Percentiles rank a stretch among this genome's conserved stretches.
phyloP scores from a whole-genome alignment of 2,329 filamentous ascomycete genomes.

The Xylaria sp. region DNA sequence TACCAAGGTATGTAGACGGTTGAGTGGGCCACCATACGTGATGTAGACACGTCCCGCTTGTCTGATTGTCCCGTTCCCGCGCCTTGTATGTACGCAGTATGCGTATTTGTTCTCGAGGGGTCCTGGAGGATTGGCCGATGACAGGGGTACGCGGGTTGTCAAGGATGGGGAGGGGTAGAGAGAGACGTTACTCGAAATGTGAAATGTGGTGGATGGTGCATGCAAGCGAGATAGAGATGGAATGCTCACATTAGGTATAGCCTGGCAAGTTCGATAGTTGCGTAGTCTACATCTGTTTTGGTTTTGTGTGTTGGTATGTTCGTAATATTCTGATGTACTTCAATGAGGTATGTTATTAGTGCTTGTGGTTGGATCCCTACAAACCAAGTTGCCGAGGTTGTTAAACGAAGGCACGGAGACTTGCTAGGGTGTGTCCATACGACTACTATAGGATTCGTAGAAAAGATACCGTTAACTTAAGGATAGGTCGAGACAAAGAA shows the following conservation, averaged over 20 bases:
- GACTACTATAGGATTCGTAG: too few relatives aligned
- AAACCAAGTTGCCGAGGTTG: slow-evolving; percentile 9
- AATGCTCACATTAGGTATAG: slow-evolving; percentile 4
- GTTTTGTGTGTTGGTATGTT: background rate
- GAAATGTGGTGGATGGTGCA: slow-evolving; percentile 26
- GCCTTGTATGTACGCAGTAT: background rate
- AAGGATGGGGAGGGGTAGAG: slow-evolving; percentile 5
- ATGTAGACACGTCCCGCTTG: background rate
- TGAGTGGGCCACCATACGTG: background rate
- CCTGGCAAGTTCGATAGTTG: background rate
- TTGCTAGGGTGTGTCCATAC: background rate
- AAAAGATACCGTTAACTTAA: too few relatives aligned
- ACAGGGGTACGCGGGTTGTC: background rate
- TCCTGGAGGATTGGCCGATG: background rate
- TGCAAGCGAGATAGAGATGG: slow-evolving; percentile 22
- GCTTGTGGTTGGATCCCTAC: background rate
- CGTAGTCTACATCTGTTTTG: background rate
- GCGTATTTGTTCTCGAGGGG: background rate
- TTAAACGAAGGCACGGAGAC: background rate
- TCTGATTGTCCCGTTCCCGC: slow-evolving; percentile 1
- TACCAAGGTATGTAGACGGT: too few relatives aligned
- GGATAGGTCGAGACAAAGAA: too few relatives aligned
- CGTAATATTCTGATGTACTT: background rate
- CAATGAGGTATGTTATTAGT: background rate
- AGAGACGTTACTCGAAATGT: slow-evolving; percentile 1